Evolutionary conservation across 1,139 yeast genomes (phyloP), one percentile per base, ranked within the genome.

Genomic region (Scheffersomyces illinoinensis): DNA sequence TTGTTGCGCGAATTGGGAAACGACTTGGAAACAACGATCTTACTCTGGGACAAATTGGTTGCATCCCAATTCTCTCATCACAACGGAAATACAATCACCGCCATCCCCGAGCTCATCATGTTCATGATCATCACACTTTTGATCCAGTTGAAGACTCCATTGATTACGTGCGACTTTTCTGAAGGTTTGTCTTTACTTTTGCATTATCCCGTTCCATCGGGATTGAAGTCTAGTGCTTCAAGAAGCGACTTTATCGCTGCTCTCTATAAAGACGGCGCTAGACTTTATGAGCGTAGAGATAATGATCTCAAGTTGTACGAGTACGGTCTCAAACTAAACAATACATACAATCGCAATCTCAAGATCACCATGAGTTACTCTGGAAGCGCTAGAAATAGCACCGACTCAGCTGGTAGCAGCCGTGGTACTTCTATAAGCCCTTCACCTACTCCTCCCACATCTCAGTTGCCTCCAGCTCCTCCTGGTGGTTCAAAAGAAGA

Each of bases 31-130:
- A 73, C 78, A 48, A 76, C 85, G 0, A 72, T 82, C 24, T 71
- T 76, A 23, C 66, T 87, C 3, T 85, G 92, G 88, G 93, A 89
- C 68, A 85, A 84, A 62, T 65, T 88, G 48, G 75, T 85, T 4
- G 77, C 84, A 2, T 70, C 60, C 60, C 60, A 65, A 56, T 49
- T 62, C 51, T 48, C 64, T 50, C 59, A 60, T 43, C 61, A 65
- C 19, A 67, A 64, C 24, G 66, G 66, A 3, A 59, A 59, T 19
- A 59, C 65, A 12, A 57, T 70, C 47, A 63, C 62, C 12, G 67
- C 72, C 6, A 71, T 82, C 2, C 77, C 82, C 0, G 76, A 72
- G 23, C 56, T 88, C 26, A 61, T 88, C 12, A 83, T 84, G 2
- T 85, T 82, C 62, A 70, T 87, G 54, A 78, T 85, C 5, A 79